These are phyloP conservation scores for Pestalotiopsis sp. DNA, from an alignment of 2,329 filamentous ascomycete genomes.

Conservation along the genomic window DNA sequence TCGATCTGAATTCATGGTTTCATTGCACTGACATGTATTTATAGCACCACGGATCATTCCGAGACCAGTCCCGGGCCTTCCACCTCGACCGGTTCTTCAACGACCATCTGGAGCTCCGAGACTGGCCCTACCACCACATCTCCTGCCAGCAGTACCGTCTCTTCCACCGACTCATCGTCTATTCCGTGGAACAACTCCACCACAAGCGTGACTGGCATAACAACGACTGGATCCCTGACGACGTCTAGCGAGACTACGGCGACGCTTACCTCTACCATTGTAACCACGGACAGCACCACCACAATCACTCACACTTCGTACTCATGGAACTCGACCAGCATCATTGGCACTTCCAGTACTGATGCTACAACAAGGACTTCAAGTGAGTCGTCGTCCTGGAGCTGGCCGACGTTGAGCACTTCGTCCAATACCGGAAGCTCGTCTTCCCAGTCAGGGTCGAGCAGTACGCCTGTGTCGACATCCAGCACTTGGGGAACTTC, in stretches of 20 bases:
- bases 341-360: neutral
- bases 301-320: neutral
- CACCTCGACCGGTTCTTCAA: neutral
- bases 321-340: slow-evolving; percentile 13
- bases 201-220: neutral
- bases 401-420: neutral
- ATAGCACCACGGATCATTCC: neutral
- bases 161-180: neutral
- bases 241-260: neutral
- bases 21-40: neutral
- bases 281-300: neutral
- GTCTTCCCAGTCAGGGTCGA: neutral
- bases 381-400: neutral
- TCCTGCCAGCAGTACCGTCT: neutral
- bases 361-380: neutral
- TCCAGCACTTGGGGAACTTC: neutral
- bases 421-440: neutral
- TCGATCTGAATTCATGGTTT: neutral
- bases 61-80: neutral
- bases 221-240: neutral
- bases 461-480: neutral
- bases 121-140: neutral
- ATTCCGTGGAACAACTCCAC: slow-evolving; percentile 1
- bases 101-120: neutral
- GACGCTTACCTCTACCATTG: neutral